Evolutionary conservation across 495 filamentous ascomycete species (phyloP), one percentile per base, ranked within the genome.

Genomic region (Talaromyces proteolyticus): DNA sequence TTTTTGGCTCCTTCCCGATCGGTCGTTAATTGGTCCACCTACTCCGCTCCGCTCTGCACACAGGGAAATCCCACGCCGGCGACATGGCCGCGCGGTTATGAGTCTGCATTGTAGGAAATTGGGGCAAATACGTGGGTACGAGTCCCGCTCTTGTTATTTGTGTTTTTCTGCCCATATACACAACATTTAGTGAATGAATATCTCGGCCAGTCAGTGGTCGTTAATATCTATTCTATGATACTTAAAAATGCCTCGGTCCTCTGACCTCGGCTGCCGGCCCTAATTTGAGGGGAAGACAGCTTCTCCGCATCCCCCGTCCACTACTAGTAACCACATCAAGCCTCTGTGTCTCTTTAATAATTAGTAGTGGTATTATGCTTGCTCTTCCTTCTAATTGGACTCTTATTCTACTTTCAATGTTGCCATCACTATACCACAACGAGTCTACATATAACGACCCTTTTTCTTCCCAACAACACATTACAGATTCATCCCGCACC

Each of bases 1-100:
- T 54, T 57, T 61, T 61, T 61, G 59, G 59, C 57, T 60, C 47
- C 29, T 47, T 47, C 45, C 29, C 34, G 24, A 34, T 47, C 21
- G 12, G 45, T 24, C 45, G 0, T 37, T 38, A 19, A 29, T 8
- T 26, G 16, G 23, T 4, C 20, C 11, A 14, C 7, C 1, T 14
- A 42, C n/a, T 10, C 22, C 41, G 12, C 42, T 14, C 11, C 10
- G 6, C 10, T 3, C 22, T 44, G 14, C 20, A 3, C 23, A 22
- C 29, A 34, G 29, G 8, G 8, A 34, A 34, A 34, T 34, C 29
- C 8, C 1, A 2, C 4, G n/a, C n/a, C n/a, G n/a, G n/a, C n/a
- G n/a, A n/a, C n/a, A n/a, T n/a, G n/a, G n/a, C n/a, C n/a, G n/a
- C n/a, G n/a, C n/a, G n/a, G n/a, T n/a, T n/a, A n/a, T n/a, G n/a